Percentiles rank a stretch among this genome's conserved stretches.
Evolutionary conservation across 495 filamentous ascomycete species (phyloP).

Genomic region (Aspergillus ostianus): DNA sequence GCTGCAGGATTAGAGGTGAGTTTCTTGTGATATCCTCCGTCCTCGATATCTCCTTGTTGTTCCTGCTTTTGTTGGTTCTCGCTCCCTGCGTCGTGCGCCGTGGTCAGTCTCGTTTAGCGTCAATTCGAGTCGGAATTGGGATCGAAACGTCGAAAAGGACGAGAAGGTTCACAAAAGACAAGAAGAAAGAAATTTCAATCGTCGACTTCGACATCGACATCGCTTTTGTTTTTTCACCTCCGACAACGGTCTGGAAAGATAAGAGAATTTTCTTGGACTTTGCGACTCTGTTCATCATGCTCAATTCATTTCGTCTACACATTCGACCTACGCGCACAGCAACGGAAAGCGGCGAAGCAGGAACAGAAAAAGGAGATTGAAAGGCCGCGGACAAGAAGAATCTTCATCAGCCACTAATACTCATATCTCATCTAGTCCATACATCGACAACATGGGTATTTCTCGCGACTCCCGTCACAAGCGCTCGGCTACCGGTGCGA

Average conservation of each 20-base stretch:
- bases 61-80: slow-evolving; percentile 27
- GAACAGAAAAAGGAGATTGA: background rate
- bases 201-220: background rate
- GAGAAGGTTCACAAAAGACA: slow-evolving; percentile 3
- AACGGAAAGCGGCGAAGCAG: background rate
- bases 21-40: slow-evolving; percentile 21
- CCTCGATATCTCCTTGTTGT: slow-evolving; percentile 17
- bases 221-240: slow-evolving; percentile 5
- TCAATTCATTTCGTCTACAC: background rate
- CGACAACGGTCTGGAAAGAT: background rate
- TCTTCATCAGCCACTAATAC: slow-evolving; percentile 13
- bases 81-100: slow-evolving; percentile 1
- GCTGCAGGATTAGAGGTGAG: slow-evolving; percentile 50
- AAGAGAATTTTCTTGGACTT: slow-evolving; percentile 10
- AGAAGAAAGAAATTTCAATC: background rate
- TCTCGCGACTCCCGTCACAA: slow-evolving; percentile 99
- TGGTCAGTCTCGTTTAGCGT: background rate
- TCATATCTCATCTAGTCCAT: slow-evolving; percentile 39
- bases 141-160: background rate
- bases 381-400: background rate
- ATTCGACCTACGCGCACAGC: slow-evolving; percentile 5
- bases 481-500: slow-evolving; percentile 95
- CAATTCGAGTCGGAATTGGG: background rate
- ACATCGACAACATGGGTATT: slow-evolving; percentile 92
- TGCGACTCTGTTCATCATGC: background rate